phyloP scores from a whole-genome alignment of 495 filamentous ascomycete species.

The Glarea lozoyensis region DNA sequence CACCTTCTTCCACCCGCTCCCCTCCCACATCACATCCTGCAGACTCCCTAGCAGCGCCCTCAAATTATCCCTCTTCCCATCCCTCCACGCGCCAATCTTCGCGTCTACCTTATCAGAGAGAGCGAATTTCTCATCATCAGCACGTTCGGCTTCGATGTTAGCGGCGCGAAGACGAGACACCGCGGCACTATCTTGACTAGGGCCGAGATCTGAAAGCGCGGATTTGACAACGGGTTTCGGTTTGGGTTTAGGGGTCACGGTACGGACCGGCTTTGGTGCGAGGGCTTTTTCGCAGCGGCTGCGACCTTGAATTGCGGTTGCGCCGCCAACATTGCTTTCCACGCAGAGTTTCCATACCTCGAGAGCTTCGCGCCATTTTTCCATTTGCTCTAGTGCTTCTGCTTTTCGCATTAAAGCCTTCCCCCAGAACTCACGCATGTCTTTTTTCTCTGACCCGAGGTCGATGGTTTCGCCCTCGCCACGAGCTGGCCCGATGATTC shows the following conservation, averaged over 20 bases:
- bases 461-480: slow-evolving; percentile 75
- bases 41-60: slow-evolving; percentile 81
- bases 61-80: slow-evolving; percentile 85
- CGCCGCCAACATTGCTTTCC: slow-evolving; percentile 73
- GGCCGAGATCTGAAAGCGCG: slow-evolving; percentile 39
- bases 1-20: slow-evolving; percentile 92
- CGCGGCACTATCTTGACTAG: slow-evolving; percentile 40
- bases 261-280: slow-evolving; percentile 36
- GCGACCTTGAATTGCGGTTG: slow-evolving; percentile 75
- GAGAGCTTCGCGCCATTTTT: slow-evolving; percentile 82
- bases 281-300: slow-evolving; percentile 83
- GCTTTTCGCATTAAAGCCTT: slow-evolving; percentile 93
- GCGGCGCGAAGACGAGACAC: slow-evolving; percentile 72
- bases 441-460: slow-evolving; percentile 51
- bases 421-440: slow-evolving; percentile 86
- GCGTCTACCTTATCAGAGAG: slow-evolving; percentile 78
- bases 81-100: slow-evolving; percentile 67
- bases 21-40: slow-evolving; percentile 84
- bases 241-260: slow-evolving; percentile 23
- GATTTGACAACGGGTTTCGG: slow-evolving; percentile 30
- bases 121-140: slow-evolving; percentile 87
- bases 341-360: slow-evolving; percentile 74
- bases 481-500: slow-evolving; percentile 65
- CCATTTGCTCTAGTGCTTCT: slow-evolving; percentile 89
- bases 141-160: slow-evolving; percentile 72